Percentiles rank a stretch among this genome's conserved stretches.
These are phyloP conservation scores for Backusella liffmaniae DNA, from an alignment of 192 early-diverging fungal species.

Conservation along the genomic window DNA sequence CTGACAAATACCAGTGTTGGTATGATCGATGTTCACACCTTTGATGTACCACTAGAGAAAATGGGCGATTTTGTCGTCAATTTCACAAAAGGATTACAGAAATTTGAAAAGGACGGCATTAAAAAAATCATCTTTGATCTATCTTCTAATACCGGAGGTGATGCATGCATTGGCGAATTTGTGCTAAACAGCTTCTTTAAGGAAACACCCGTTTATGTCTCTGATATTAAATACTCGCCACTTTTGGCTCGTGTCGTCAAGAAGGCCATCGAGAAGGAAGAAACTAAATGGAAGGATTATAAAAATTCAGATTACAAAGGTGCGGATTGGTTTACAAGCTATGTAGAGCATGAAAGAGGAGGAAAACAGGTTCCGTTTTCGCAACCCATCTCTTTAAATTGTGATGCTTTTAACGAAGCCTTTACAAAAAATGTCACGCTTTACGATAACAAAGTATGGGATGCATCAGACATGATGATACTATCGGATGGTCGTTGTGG, in stretches of 20 bases:
- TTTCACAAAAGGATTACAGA: constrained; percentile 22
- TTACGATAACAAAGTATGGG: constrained; percentile 20
- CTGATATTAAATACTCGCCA: constrained; percentile 31
- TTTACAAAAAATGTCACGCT: constrained; percentile 4
- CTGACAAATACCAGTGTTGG: constrained; percentile 21
- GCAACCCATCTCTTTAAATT: constrained; percentile 30
- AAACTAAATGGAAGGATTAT: constrained; percentile 31
- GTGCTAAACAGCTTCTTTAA: constrained; percentile 30
- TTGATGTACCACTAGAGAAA: constrained; percentile 20
- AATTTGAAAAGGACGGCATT: constrained; percentile 19
- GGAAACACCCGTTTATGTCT: constrained; percentile 28
- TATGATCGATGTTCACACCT: constrained; percentile 30
- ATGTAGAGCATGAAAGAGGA: constrained; percentile 18
- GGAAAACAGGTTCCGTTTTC: constrained; percentile 20
- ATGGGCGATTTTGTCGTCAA: constrained; percentile 15
- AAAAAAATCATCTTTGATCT: constrained; percentile 34
- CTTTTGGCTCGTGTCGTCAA: constrained; percentile 23
- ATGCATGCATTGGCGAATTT: constrained; percentile 35
- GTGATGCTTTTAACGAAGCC: constrained; percentile 13
- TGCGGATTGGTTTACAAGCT: constrained; percentile 25
- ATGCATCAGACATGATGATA: constrained; percentile 21
- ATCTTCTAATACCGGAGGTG: constrained; percentile 31
- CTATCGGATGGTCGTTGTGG: constrained; percentile 36
- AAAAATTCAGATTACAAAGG: constrained; percentile 15
- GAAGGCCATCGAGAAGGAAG: constrained; percentile 14